Evolutionary conservation across 2,329 filamentous ascomycete genomes (phyloP), one percentile per base, ranked within the genome.

Genomic region (Neofusicoccum sp.): DNA sequence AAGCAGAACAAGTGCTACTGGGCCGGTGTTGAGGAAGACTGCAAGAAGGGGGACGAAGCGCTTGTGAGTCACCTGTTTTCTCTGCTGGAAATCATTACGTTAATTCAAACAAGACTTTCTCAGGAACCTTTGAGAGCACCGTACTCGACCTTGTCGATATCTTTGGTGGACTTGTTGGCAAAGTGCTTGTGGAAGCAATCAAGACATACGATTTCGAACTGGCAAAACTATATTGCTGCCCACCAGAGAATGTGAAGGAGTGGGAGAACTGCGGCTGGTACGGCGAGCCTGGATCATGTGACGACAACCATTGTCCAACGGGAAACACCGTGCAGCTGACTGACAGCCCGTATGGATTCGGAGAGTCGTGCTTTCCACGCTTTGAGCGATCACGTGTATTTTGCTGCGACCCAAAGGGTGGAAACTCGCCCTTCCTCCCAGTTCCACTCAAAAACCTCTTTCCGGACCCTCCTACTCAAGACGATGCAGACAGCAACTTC

Each of bases 381-480:
- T 61, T 64, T 28, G 61, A 65, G 16, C 64, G 72, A n/a, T 45
- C 62, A 6, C 65, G 71, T 16, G 65, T 62, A 6, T 75, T 71
- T 47, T 76, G 73, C 65, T 76, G 73, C 61, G 67, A 73, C 4
- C 64, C 68, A 8, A 38, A 62, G 8, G 58, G 68, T 8, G 69
- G 67, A 12, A 63, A 71, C 6, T 60, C 65, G 7, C 69, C 65
- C 4, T 75, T 77, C 65, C 63, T 76, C n/a, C 75, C 74, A 3
- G 73, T 76, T 4, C 67, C 69, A 4, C 66, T 77, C 2, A 68
- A 71, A n/a, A 66, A 72, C 33, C 64, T 77, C 9, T 77, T 78
- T 58, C 64, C 64, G 36, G 49, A 73, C 31, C 71, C 74, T 5
- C 75, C 74, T 1, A 51, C 63, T 4, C 66, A 67, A 11, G 70